These are phyloP conservation scores for Solanum chiquidenum DNA, from an alignment of 257 asterid species.

Conservation along the genomic window DNA sequence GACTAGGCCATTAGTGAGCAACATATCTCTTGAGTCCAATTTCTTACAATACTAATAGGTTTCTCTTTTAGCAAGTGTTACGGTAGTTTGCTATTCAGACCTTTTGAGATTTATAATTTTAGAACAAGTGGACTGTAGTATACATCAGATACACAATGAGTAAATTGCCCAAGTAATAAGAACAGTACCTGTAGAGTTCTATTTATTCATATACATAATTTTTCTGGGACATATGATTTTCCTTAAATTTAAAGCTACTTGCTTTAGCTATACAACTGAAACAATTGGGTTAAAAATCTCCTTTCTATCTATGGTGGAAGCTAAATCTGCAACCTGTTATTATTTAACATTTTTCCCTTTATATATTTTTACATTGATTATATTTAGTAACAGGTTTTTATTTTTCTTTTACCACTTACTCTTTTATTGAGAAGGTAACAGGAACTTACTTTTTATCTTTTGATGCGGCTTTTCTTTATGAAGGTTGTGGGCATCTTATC, in stretches of 20 bases:
- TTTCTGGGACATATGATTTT: not conserved
- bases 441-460: conserved; percentile 2
- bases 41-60: not conserved
- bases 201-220: not conserved
- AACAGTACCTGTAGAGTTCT: not conserved
- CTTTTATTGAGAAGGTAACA: not conserved
- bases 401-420: not conserved
- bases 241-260: not conserved
- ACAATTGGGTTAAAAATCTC: not conserved
- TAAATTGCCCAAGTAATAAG: not conserved
- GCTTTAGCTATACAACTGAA: not conserved
- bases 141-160: not conserved
- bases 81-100: not conserved
- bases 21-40: not conserved
- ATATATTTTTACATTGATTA: not conserved
- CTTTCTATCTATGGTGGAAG: not conserved
- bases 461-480: conserved; percentile 44
- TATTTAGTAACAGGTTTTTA: not conserved
- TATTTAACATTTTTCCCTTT: not conserved
- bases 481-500: not conserved
- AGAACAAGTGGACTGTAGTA: not conserved
- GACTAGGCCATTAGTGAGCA: not conserved
- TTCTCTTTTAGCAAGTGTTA: not conserved
- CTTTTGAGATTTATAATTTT: not conserved
- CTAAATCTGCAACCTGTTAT: not conserved